Base-by-base conservation (phyloP, 83 land plant species). In the Diphasiastrum complanatum region DNA sequence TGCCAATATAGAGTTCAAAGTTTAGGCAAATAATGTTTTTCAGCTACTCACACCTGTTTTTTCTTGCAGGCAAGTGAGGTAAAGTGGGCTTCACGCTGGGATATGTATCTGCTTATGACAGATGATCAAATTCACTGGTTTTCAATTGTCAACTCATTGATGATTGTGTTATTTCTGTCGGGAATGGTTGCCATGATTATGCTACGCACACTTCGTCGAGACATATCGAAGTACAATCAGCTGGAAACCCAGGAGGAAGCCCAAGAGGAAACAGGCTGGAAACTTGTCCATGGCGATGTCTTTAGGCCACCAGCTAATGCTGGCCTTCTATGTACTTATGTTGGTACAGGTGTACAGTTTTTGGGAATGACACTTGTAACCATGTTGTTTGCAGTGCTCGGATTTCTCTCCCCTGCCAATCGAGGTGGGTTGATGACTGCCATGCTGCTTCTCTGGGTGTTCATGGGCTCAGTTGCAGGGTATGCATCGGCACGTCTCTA, bases 171-270 rank as follows among this genome's bases (percentile, higher is more conserved):
- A 33, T 54, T 54, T 28, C 33, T 54, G 4, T 54, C 58, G 6
- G 58, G 58, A 28, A 54, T 54, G 58, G 58, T 54, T 18, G 58
- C 58, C n/a, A 54, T 54, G 58, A 54, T 54, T 33, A 54, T 54
- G 58, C 58, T 54, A 18, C 58, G 58, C 5, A 54, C 33, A 6
- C 58, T 54, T 5, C 58, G 29, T 25, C 58, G 58, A 18, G 58
- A 54, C 33, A 54, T 54, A 4, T 54, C 58, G 11, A 38, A 38
- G n/a, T n/a, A n/a, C n/a, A n/a, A n/a, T n/a, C n/a, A n/a, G n/a
- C n/a, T n/a, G n/a, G n/a, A n/a, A n/a, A n/a, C n/a, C n/a, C n/a
- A n/a, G n/a, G n/a, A n/a, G n/a, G n/a, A n/a, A n/a, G n/a, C n/a
- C n/a, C n/a, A n/a, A n/a, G n/a, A n/a, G n/a, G n/a, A n/a, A n/a